phyloP scores from a whole-genome alignment of 805 yeast genomes.

The Candida oleophila region DNA sequence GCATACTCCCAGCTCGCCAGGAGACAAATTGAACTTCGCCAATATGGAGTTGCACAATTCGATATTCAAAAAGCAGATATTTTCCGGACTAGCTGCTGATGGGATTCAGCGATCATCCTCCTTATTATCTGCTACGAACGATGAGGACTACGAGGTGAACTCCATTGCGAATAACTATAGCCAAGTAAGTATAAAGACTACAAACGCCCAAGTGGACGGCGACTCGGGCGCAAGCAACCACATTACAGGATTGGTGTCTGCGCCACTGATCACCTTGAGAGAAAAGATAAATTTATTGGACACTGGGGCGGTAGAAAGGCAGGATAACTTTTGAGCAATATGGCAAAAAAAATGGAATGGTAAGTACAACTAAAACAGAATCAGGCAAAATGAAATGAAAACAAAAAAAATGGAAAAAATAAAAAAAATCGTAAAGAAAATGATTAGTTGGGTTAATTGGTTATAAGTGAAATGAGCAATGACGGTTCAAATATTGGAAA shows the following conservation, averaged over 20 bases:
- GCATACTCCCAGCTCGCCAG: constrained; percentile 5
- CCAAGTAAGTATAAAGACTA: constrained; percentile 21
- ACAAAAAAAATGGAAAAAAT: not conserved
- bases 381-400: not conserved
- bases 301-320: constrained; percentile 17
- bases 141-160: constrained; percentile 6
- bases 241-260: constrained; percentile 8
- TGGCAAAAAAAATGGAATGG: not conserved
- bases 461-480: not conserved
- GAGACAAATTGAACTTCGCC: constrained; percentile 4
- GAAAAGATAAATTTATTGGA: constrained; percentile 45
- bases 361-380: not conserved
- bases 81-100: not conserved
- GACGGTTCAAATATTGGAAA: not conserved
- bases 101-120: not conserved
- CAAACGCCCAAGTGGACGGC: constrained; percentile 30
- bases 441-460: not conserved
- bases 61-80: not conserved
- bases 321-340: constrained; percentile 4
- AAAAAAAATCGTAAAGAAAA: not conserved
- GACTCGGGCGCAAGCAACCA: constrained; percentile 16
- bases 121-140: not conserved
- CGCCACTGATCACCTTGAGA: constrained; percentile 42
- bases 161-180: constrained; percentile 10
- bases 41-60: constrained; percentile 6